Conservation (phyloP, 805 yeast species). For the Suhomyces emberorum region DNA sequence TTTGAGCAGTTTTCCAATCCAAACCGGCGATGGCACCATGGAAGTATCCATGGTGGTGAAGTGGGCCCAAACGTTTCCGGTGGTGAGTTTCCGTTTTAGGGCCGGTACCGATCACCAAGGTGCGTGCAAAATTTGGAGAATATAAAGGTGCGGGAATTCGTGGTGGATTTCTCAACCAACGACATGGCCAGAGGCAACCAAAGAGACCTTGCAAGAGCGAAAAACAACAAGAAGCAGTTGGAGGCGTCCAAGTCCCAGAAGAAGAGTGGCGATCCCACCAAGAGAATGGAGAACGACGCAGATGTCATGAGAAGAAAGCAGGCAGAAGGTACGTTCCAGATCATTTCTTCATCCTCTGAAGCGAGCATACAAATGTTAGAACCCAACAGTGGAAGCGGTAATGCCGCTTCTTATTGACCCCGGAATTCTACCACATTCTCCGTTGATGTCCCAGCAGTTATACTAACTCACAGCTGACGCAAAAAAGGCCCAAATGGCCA, state of each 20-base stretch:
- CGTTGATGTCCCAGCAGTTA: not conserved
- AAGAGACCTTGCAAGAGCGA: constrained; percentile 89
- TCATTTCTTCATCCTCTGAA: too few species aligned
- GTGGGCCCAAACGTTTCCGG: too few species aligned
- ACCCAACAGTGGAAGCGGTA: too few species aligned
- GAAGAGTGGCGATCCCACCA: constrained; percentile 78
- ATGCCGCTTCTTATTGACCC: too few species aligned
- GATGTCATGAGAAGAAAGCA: constrained; percentile 88
- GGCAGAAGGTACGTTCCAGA: constrained; percentile 58
- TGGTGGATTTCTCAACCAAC: constrained; percentile 3
- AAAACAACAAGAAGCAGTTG: constrained; percentile 77
- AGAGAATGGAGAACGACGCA: constrained; percentile 86
- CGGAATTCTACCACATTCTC: too few species aligned
- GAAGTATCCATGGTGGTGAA: too few species aligned
- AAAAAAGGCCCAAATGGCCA: constrained; percentile 36
- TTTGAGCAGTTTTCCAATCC: too few species aligned
- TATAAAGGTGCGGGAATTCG: constrained; percentile 4
- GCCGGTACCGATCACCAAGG: too few species aligned
- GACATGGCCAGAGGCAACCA: constrained; percentile 96
- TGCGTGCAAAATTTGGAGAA: not conserved
- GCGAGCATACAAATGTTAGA: too few species aligned
- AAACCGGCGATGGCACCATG: too few species aligned
- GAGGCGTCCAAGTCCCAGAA: constrained; percentile 55
- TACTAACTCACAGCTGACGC: constrained; percentile 43
- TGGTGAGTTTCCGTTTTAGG: too few species aligned